These are phyloP conservation scores for Babesia ovis DNA, from an alignment of 169 alveolate species.

Conservation along the genomic window DNA sequence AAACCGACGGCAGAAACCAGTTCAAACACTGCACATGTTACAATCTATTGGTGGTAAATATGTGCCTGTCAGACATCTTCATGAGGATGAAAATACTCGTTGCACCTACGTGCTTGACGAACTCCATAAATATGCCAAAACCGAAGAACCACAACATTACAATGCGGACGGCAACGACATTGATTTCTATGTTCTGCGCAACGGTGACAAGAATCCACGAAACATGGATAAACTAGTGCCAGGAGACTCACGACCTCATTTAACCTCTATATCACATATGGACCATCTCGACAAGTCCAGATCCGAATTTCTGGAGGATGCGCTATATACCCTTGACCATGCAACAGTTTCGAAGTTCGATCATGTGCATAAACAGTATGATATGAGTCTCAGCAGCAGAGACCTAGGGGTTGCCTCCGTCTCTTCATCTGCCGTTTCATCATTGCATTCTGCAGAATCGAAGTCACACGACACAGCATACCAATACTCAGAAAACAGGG, in stretches of 20 bases:
- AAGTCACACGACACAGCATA: neutral
- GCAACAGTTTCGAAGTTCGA: too few species aligned
- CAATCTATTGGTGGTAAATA: neutral
- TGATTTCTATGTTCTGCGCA: too few species aligned
- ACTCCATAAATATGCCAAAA: neutral
- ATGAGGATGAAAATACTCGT: neutral
- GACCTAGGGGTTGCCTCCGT: neutral
- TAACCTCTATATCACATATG: neutral
- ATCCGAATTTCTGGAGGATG: neutral
- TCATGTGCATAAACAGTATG: too few species aligned
- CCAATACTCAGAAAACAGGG: neutral
- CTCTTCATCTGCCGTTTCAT: constrained; percentile 1
- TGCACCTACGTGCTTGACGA: neutral
- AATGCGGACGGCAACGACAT: too few species aligned
- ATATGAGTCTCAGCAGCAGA: neutral
- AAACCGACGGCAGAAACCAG: neutral
- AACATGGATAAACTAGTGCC: too few species aligned
- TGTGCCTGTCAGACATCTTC: neutral
- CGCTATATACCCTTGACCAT: too few species aligned
- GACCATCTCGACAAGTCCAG: neutral
- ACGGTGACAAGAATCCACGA: too few species aligned
- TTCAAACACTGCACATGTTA: too few species aligned
- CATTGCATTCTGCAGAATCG: neutral
- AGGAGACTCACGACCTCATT: too few species aligned
- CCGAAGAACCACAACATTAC: too few species aligned